These are phyloP conservation scores for Acanthamoeba culbertsoni DNA, from an alignment of 208 protist genomes.

Conservation along the genomic window DNA sequence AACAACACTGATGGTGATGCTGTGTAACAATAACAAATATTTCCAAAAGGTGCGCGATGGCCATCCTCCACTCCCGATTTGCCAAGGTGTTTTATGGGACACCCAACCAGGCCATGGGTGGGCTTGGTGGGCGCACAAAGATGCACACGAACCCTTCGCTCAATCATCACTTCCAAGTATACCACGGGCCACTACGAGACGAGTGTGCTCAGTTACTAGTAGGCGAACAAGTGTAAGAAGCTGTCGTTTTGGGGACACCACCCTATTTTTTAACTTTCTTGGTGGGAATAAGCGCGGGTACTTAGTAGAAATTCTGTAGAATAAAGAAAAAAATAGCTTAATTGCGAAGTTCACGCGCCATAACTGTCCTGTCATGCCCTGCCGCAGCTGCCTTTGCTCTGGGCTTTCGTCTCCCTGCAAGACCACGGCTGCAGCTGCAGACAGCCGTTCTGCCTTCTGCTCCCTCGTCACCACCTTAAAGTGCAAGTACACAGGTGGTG, in stretches of 20 bases:
- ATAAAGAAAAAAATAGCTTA: too few species aligned
- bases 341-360: too few species aligned
- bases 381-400: too few species aligned
- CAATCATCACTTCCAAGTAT: conserved; percentile 38
- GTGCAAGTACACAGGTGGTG: too few species aligned
- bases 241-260: not conserved
- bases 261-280: too few species aligned
- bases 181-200: not conserved
- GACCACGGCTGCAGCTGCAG: too few species aligned
- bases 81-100: not conserved
- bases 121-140: not conserved
- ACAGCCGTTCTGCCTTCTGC: too few species aligned
- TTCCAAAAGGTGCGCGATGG: conserved; percentile 9
- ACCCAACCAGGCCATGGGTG: not conserved
- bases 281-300: too few species aligned
- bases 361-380: too few species aligned
- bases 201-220: not conserved
- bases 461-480: too few species aligned
- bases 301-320: too few species aligned
- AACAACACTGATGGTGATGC: not conserved
- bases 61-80: conserved; percentile 18
- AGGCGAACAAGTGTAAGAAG: not conserved
- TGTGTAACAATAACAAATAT: not conserved
- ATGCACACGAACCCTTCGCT: conserved; percentile 34
- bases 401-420: too few species aligned